Evolutionary conservation across 2,329 filamentous ascomycete species (phyloP), one percentile per base, ranked within the genome.

Genomic region (Fusarium cicatricum): DNA sequence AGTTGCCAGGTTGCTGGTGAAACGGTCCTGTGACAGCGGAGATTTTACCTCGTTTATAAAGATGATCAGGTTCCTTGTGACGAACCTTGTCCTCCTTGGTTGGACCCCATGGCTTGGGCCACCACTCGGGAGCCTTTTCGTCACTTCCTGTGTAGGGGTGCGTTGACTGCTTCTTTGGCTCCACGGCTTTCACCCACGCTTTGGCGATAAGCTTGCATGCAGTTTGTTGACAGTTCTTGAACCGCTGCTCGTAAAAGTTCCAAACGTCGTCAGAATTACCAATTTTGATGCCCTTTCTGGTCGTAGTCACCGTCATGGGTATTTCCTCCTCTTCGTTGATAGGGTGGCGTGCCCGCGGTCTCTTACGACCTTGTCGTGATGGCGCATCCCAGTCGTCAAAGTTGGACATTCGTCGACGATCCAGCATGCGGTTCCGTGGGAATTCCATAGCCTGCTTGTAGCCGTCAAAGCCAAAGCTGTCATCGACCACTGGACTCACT

Each of bases 131-230:
- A 2, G 83, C 83, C 62, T 84, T 86, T 28, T 82, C 81, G 39
- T 87, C 82, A 28, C 82, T 83, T n/a, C 81, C 80, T 1, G 86
- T 89, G 67, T 92, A 92, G 0, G 90, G 89, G 64, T 90, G 86
- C 15, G 84, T 88, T 0, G 87, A 88, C 72, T 91, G 89, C 72
- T 92, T 92, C 74, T 90, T 91, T 0, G 90, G 90, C 65, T 90
- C 88, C 2, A 92, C 85, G 2, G 85, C 80, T 68, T 91, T 91
- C 55, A 92, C 86, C 85, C 89, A 92, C 11, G 85, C 87, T 71
- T 92, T 92, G 29, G 86, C 86, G 46, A 92, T 86, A 21, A 87
- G 76, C 72, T 92, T 92, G 74, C 87, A 89, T 7, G 86, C 84
- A 2, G 85, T 82, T 65, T 92, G 90, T 66, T 92, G 89, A 63